Conservation (phyloP, 805 yeast genomes). For the Debaryomyces maramus region DNA sequence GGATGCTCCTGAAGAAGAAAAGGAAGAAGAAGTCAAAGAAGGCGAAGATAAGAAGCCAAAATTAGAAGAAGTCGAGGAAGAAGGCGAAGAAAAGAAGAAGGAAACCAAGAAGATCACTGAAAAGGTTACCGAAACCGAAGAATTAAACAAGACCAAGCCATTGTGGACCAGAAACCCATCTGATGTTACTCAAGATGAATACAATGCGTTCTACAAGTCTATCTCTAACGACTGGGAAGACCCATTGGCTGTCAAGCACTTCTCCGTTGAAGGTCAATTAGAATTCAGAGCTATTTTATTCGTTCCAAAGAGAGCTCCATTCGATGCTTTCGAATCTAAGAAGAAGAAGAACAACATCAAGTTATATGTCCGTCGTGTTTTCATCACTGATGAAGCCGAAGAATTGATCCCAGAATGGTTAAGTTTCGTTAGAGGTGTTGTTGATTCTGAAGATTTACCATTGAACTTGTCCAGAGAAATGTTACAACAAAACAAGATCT, state of each 20-base stretch:
- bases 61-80: constrained; percentile 77
- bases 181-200: constrained; percentile 96
- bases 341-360: constrained; percentile 99
- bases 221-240: constrained; percentile 99
- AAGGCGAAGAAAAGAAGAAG: constrained; percentile 64
- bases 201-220: constrained; percentile 98
- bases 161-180: constrained; percentile 99
- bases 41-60: constrained; percentile 66
- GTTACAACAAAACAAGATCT: constrained; percentile 99
- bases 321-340: constrained; percentile 95
- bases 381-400: constrained; percentile 99
- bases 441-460: constrained; percentile 99
- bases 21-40: constrained; percentile 23
- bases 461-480: constrained; percentile 99
- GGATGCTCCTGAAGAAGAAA: constrained; percentile 78
- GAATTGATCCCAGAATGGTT: constrained; percentile 99
- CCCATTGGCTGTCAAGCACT: constrained; percentile 98
- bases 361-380: constrained; percentile 98
- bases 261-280: constrained; percentile 99
- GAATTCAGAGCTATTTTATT: constrained; percentile 98
- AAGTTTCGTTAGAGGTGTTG: constrained; percentile 97
- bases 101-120: constrained; percentile 91
- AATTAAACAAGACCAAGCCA: constrained; percentile 98
- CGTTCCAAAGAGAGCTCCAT: constrained; percentile 99
- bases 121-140: constrained; percentile 93